Evolutionary conservation across 2,329 filamentous ascomycete genomes (phyloP), one percentile per base, ranked within the genome.

Genomic region (Colletotrichum viniferum): DNA sequence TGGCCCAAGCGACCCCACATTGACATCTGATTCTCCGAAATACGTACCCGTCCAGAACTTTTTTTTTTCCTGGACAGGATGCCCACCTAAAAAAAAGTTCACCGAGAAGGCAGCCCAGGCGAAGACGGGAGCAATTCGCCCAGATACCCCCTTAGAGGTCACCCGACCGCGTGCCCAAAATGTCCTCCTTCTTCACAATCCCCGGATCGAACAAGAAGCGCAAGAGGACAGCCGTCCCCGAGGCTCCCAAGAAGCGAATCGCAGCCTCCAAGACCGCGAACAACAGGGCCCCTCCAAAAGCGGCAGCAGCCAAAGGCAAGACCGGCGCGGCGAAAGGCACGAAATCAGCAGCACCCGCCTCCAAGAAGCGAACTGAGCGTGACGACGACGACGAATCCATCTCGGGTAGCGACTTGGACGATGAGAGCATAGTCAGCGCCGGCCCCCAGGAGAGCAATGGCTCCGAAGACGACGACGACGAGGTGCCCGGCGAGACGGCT

Each of bases 141-240:
- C 61, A 73, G 70, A 77, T 71, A 66, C 69, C 65, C 64, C 43
- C 48, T 64, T 66, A 43, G 32, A 72, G 30, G 28, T 63, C 56
- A 43, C 64, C 77, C 71, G 76, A 52, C 70, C 75, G 80, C 78
- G 78, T 76, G 72, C 77, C 80, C 79, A 87, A 78, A 79, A 97
- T 98, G 96, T 98, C 96, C 81, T 98, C 96, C 52, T 99, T 98
- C 86, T 99, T 99, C 86, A 98, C 96, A 67, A 88, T 94, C 52
- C 96, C 97, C 7, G 94, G 94, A 55, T 94, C 94, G 66, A 94
- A 96, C 82, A 95, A 95, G 87, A 98, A 98, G 90, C 90, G 97
- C 80, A 98, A 98, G 89, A 91, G 96, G 76, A 81, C 87, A 8
- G 84, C 87, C 72, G 88, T 89, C 30, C 82, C 87, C 18, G 89